Evolutionary conservation across 768 basidiomycete genomes (phyloP), one percentile per base, ranked within the genome.

Genomic region (Tubosaeta brunneosetosa): DNA sequence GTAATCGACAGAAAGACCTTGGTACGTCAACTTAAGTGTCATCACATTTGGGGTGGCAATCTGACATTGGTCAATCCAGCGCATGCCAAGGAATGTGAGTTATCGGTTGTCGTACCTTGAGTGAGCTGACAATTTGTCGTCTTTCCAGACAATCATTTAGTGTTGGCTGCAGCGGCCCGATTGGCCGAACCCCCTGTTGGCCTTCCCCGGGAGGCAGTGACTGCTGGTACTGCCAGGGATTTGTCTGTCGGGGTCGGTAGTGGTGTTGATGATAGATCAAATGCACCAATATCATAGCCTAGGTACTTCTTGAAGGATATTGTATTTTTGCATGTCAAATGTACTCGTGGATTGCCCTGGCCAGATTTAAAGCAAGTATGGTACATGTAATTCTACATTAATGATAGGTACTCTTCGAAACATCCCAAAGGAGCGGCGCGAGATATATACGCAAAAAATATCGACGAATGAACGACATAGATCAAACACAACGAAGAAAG

Each of bases 61-160:
- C 52, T 63, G 38, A 58, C 49, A 44, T 38, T 48, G 26, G 10
- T 51, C 17, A 47, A 50, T 37, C 27, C 42, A 88, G 88, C 71
- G 3, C 89, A 91, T 64, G 86, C 87, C 9, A 81, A 73, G 68
- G 87, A 90, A 70, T 91, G 89, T 90, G 61, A 68, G 84, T 70
- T 33, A 29, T 33, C 38, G 34, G 29, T 10, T 52, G 42, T 25
- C 29, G 27, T 53, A 4, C 9, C 26, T 29, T 2, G 38, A 19
- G 12, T 9, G 42, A 45, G 40, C 46, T 60, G 49, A 57, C 53
- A 8, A 16, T 17, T 46, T 47, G n/a, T 40, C 43, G 7, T 52
- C 26, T 32, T 49, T 60, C 47, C 46, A 77, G 76, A 71, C 56
- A 77, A 77, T 57, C 75, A 77, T 50, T 57, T 76, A 58, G 60